Evolutionary conservation across 129 eudicot species (phyloP).

Genomic region (Solidago caesia): DNA sequence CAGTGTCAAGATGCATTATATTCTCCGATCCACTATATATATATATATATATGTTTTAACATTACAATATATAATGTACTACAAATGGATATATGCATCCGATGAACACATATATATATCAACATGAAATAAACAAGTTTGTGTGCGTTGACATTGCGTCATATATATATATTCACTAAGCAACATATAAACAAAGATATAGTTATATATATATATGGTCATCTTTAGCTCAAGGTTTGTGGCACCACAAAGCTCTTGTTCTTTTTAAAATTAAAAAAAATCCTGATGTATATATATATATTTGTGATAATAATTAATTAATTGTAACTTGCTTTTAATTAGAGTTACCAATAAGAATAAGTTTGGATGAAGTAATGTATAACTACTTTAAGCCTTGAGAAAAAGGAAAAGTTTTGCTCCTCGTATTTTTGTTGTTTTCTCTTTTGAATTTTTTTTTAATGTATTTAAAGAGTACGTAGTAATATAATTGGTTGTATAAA

Average conservation of each 20-base stretch:
- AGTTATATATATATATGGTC: background rate
- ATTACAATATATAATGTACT: no score
- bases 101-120: background rate
- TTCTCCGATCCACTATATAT: no score
- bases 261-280: slow-evolving; percentile 3
- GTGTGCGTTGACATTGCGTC: slow-evolving; percentile 1
- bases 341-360: slow-evolving; percentile 29
- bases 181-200: slow-evolving; percentile 25
- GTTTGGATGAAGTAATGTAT: slow-evolving; percentile 32
- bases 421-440: slow-evolving; percentile 8
- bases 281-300: background rate
- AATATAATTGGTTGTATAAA: slow-evolving; percentile 18
- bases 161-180: slow-evolving; percentile 25
- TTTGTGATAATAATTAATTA: slow-evolving; percentile 3
- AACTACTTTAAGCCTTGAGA: slow-evolving; percentile 27
- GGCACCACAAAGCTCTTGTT: slow-evolving; percentile 26
- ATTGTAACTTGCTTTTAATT: slow-evolving; percentile 19
- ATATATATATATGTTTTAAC: no score
- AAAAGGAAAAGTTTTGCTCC: slow-evolving; percentile 23
- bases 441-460: background rate
- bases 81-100: slow-evolving; percentile 1
- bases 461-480: background rate
- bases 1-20: no score
- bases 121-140: slow-evolving; percentile 12
- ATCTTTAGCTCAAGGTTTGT: slow-evolving; percentile 25